phyloP scores from a whole-genome alignment of 441 rosid species.

The Gossypium davidsonii region DNA sequence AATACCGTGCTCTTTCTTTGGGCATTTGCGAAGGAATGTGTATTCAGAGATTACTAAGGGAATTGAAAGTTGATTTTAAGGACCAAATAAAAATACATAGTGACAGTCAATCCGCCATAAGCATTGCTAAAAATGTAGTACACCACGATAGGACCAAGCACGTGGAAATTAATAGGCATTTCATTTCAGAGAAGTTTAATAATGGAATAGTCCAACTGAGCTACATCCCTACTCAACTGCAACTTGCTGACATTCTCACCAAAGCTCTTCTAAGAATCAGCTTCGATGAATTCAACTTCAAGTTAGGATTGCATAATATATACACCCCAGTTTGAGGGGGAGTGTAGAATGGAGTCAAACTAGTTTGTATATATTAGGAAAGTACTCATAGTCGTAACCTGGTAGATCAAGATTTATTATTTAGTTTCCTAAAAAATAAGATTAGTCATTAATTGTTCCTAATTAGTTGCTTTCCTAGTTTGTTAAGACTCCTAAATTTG shows the following conservation, averaged over 20 bases:
- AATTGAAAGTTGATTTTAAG: no score
- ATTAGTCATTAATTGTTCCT: no score
- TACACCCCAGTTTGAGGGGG: neutral
- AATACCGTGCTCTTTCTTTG: neutral
- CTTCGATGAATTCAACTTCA: neutral
- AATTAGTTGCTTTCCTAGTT: no score
- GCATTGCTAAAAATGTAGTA: neutral
- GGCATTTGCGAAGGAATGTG: neutral
- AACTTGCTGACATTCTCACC: neutral
- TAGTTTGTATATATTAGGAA: neutral
- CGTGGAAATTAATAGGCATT: no score
- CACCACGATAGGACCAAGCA: neutral
- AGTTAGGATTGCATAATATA: no score
- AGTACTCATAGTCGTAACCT: no score
- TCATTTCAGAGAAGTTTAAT: no score
- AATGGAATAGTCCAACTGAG: neutral
- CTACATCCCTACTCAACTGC: no score
- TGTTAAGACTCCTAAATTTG: no score
- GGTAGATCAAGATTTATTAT: no score
- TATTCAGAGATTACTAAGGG: neutral
- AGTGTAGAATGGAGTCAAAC: neutral
- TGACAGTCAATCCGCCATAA: neutral
- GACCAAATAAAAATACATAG: neutral
- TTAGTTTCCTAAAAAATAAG: no score
- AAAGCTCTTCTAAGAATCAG: neutral